Conservation (phyloP, 257 asterid species). For the Nicotiana attenuata region DNA sequence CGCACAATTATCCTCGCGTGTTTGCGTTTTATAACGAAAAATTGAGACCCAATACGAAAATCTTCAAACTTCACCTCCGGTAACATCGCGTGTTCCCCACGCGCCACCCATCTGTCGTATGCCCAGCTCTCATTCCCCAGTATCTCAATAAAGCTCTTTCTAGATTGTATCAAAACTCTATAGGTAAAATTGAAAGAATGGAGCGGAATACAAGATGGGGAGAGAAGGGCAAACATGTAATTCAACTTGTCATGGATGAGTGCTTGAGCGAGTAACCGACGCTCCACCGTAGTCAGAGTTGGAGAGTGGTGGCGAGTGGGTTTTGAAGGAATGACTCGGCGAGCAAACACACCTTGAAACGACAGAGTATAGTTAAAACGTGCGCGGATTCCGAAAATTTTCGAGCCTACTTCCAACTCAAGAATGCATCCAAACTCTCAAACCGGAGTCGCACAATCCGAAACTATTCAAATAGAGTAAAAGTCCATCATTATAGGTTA, state of each 20-base stretch:
- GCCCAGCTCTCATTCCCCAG: constrained; percentile 58
- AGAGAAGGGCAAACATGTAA: constrained; percentile 59
- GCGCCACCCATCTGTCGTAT: constrained; percentile 70
- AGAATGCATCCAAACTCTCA: too few relatives aligned
- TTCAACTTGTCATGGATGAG: constrained; percentile 58
- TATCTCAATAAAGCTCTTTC: constrained; percentile 55
- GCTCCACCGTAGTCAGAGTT: constrained; percentile 60
- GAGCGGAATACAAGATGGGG: constrained; percentile 61
- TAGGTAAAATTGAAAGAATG: constrained; percentile 51
- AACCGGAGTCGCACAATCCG: too few relatives aligned
- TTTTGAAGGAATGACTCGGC: constrained; percentile 45
- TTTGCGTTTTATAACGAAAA: constrained; percentile 50
- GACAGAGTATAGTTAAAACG: constrained; percentile 27
- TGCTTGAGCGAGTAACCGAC: constrained; percentile 56
- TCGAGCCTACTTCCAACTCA: too few relatives aligned
- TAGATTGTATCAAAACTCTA: constrained; percentile 22
- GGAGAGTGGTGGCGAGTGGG: constrained; percentile 68
- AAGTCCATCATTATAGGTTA: too few relatives aligned
- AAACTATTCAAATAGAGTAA: too few relatives aligned
- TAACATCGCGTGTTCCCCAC: constrained; percentile 58
- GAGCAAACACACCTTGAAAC: constrained; percentile 45
- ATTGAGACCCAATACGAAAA: constrained; percentile 85
- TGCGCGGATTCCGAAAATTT: too few relatives aligned
- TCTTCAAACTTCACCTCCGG: constrained; percentile 57
- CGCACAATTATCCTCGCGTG: constrained; percentile 54